Base-by-base conservation (phyloP, 208 protist genomes). In the Trichomonas vaginalis region DNA sequence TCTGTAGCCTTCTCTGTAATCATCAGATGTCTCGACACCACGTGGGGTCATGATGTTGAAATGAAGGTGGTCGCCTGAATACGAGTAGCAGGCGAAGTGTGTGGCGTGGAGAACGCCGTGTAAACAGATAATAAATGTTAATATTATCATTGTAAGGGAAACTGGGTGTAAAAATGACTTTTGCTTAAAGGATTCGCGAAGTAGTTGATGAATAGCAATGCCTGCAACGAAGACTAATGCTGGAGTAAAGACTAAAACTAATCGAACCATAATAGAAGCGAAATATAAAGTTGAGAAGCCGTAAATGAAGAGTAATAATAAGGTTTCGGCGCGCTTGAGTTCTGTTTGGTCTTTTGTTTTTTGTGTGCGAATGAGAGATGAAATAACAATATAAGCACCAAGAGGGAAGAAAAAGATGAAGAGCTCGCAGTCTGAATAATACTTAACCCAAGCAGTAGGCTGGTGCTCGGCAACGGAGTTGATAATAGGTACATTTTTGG, bases 1-100 rank as follows among this genome's bases (percentile, higher is more conserved):
- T 88, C 97, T 95, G 97, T 99, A 99, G 1, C 98, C 97, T 96
- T 99, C 98, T 61, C 98, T 97, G 97, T 99, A 99, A 97, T 99
- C 99, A 96, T 99, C 98, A 37, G 99, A 97, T 35, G 99, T 98
- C 17, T 98, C 96, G 12, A 95, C 37, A 37, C 80, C 90, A 15
- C 97, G 98, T 97, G 9, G 97, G 97, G 49, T 97, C 97, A 27
- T 35, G 21, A 97, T 48, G 14, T 97, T 96, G 45, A 95, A 70
- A 17, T 79, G 47, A 17, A 98, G 96, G 27, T 97, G 97, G 17
- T 97, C 97, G 15, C 97, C 98, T 4, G 98, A 98, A 96, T 99
- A 99, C 0, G 98, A 97, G 56, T 97, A 97, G 32, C 96, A 96
- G 17, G 98, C 98, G 9, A 98, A 97, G 97, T 98, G 98, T 37